phyloP scores from a whole-genome alignment of 2,329 filamentous ascomycete genomes.

The Rhinocladiella similis region DNA sequence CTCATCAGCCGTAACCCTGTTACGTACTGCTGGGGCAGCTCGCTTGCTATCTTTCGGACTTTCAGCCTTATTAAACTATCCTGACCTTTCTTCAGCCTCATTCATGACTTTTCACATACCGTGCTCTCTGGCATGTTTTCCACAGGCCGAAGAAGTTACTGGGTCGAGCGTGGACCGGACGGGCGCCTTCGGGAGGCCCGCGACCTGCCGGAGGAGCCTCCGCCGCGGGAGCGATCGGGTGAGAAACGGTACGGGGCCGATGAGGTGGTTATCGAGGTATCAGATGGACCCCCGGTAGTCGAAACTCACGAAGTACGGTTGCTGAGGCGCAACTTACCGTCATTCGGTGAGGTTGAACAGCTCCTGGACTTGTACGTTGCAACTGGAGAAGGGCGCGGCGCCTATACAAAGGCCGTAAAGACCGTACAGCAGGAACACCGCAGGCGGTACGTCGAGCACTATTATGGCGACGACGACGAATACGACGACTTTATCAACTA shows the following conservation, averaged over 20 bases:
- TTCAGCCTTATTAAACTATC: no score
- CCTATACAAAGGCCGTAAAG: background rate
- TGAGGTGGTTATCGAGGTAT: background rate
- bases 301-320: background rate
- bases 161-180: background rate
- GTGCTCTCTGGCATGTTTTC: constrained; percentile 24
- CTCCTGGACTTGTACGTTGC: background rate
- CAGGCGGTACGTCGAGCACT: background rate
- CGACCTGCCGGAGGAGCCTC: background rate
- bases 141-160: background rate
- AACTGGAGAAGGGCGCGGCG: background rate
- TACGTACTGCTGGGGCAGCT: no score
- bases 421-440: background rate
- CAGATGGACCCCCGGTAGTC: background rate
- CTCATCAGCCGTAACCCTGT: no score
- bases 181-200: background rate
- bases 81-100: no score
- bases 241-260: background rate
- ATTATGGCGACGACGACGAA: background rate
- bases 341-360: background rate
- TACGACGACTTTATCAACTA: background rate
- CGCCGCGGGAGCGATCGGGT: background rate
- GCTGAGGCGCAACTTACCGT: background rate
- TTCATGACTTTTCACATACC: no score
- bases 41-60: no score